Base-by-base conservation (phyloP, 306 rosid genomes). In the Acacia confusa region DNA sequence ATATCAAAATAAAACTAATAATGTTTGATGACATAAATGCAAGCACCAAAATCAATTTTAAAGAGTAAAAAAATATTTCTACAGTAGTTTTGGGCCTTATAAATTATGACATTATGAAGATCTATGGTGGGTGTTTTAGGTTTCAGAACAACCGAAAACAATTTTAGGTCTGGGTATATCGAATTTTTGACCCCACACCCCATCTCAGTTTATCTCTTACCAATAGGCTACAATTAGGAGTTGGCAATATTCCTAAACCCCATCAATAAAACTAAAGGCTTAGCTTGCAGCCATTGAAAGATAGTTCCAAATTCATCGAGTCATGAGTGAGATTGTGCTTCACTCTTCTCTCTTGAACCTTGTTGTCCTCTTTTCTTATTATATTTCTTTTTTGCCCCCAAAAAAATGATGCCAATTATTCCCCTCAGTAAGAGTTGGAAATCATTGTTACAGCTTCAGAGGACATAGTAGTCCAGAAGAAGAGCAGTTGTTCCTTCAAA, bases 21-120 rank as follows among this genome's bases (percentile, higher is more conserved):
- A 78, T 69, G 74, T 67, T 80, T 20, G n/a, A 72, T 60, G 25
- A 53, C 60, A 63, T 55, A 64, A 78, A 78, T 63, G 41, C 58
- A 45, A 53, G 60, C 60, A 53, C 60, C 24, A 9, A 72, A 36
- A 55, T 36, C 68, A 10, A 66, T 75, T 78, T 19, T 6, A 38
- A 22, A n/a, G 78, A 58, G 4, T 11, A 64, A 50, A 48, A 63
- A 65, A 48, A 72, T 10, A 48, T 22, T 60, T 78, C 48, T 12
- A 19, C 16, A 17, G 34, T 28, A 38, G 30, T 68, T 15, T 50
- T 60, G 68, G 16, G 69, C 17, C 47, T 10, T 24, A 60, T 24
- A 25, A 60, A 34, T 52, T 43, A 70, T 13, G 78, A 38, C 43
- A 38, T 24, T 4, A 50, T 22, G 20, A 66, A 77, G 57, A 57